Evolutionary conservation across 768 basidiomycete species (phyloP).

Genomic region (Russula sp.): DNA sequence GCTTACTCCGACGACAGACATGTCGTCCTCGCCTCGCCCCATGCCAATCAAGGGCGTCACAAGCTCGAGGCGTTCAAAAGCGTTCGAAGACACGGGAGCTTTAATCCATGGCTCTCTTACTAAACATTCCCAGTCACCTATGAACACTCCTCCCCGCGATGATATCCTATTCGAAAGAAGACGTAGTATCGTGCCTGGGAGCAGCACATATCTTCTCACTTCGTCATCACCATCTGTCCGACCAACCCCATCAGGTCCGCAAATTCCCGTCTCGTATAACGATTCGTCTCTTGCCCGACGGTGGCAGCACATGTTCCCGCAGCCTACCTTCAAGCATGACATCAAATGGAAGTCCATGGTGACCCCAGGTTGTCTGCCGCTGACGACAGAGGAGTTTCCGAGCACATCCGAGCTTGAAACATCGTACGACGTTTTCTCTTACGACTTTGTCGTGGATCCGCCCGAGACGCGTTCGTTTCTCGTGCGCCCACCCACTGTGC

Average conservation of each 20-base stretch:
- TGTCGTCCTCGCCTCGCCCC: constrained; percentile 37
- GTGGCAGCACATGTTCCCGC: constrained; percentile 85
- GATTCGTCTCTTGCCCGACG: constrained; percentile 75
- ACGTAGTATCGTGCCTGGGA: constrained; percentile 43
- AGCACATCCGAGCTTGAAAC: constrained; percentile 65
- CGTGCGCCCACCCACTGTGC: constrained; percentile 54
- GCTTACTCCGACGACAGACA: neutral
- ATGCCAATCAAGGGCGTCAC: constrained; percentile 33
- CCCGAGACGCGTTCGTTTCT: constrained; percentile 84
- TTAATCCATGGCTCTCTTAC: constrained; percentile 43
- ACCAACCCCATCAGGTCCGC: constrained; percentile 65
- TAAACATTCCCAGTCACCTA: constrained; percentile 48
- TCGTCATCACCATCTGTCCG: constrained; percentile 45
- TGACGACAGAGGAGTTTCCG: constrained; percentile 88
- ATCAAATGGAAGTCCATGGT: constrained; percentile 89
- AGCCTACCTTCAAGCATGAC: constrained; percentile 68
- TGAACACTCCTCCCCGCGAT: constrained; percentile 66
- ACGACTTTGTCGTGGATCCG: constrained; percentile 82
- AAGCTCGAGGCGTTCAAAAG: constrained; percentile 36
- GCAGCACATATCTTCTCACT: constrained; percentile 29
- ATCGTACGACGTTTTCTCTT: constrained; percentile 76
- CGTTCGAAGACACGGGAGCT: constrained; percentile 50
- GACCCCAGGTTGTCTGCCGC: constrained; percentile 81
- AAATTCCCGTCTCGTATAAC: constrained; percentile 48
- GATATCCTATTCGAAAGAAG: constrained; percentile 49